Evolutionary conservation across 2,329 filamentous ascomycete species (phyloP), one percentile per base, ranked within the genome.

Genomic region (Sordariomycetes sp.): DNA sequence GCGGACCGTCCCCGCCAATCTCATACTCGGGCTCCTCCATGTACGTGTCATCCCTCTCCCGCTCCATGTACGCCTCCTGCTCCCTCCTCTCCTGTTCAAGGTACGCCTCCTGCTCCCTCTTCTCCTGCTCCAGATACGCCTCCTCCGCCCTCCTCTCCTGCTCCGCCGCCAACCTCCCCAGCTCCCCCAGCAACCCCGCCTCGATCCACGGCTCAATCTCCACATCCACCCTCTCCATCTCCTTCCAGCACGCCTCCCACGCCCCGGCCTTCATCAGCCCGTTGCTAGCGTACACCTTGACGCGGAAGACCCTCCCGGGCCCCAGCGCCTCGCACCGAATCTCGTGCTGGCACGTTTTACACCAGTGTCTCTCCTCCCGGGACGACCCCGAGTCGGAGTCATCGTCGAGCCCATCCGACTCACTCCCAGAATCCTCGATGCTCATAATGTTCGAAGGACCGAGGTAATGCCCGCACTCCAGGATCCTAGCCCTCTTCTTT

Each of bases 171-270:
- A 85, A 69, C n/a, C 72, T 72, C 59, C 84, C 80, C 22, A 90
- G 71, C 62, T 83, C 81, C 20, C 78, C 76, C 57, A 83, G 77
- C 13, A 86, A 66, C 1, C 75, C 70, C 0, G 79, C 68, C 20
- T 83, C 80, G 12, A 90, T 78, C 65, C 85, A 80, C 3, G 94
- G 87, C 64, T 88, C 82, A 56, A 99, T 82, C 69, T 97, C 92
- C 1, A 95, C 89, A 66, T 99, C 94, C 0, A 97, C 89, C n/a
- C 92, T 82, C 72, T 99, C 94, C 94, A 99, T 99, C 70, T 97
- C 92, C 63, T 83, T 87, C 92, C 92, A 99, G 59, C 89, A 92
- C 2, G 91, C 91, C 4, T 82, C 82, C 94, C 94, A 99, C 0
- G 94, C 92, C 0, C 90, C 90, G 5, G 89, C 85, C 59, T 85